Conservation (phyloP, 768 basidiomycete species). For the Lentinula lateritia region DNA sequence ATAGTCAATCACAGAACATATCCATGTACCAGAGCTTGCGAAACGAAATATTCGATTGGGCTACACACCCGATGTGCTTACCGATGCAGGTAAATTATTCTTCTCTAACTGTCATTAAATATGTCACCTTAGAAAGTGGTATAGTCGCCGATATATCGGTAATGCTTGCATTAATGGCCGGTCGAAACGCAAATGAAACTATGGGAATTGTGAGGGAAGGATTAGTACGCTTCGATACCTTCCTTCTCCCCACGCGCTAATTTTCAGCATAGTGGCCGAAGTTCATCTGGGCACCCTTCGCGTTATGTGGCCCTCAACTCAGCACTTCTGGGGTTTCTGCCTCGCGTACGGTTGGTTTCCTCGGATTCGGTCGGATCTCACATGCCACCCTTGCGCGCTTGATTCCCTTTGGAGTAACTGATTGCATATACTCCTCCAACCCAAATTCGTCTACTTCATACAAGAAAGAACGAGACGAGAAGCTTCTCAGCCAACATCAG, state of each 20-base stretch:
- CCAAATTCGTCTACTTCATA: slow-evolving; percentile 42
- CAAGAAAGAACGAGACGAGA: slow-evolving; percentile 34
- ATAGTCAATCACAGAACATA: slow-evolving; percentile 59
- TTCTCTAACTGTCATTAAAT: too few relatives aligned
- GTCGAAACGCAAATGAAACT: slow-evolving; percentile 68
- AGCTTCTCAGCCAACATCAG: slow-evolving; percentile 19
- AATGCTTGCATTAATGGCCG: slow-evolving; percentile 92
- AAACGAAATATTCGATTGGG: slow-evolving; percentile 68
- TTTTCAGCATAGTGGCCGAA: slow-evolving; percentile 61
- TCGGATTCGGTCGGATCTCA: slow-evolving; percentile 94
- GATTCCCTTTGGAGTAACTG: slow-evolving; percentile 74
- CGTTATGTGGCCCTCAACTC: slow-evolving; percentile 79
- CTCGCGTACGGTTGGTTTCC: slow-evolving; percentile 72
- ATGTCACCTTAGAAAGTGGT: background rate
- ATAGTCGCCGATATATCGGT: slow-evolving; percentile 85
- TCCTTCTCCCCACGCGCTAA: background rate
- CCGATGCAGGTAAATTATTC: slow-evolving; percentile 64
- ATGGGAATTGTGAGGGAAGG: slow-evolving; percentile 64
- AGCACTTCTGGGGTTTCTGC: slow-evolving; percentile 34
- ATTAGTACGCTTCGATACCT: slow-evolving; percentile 32
- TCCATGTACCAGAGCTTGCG: slow-evolving; percentile 56
- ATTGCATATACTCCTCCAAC: slow-evolving; percentile 63
- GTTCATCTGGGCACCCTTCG: slow-evolving; percentile 77
- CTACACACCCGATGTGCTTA: slow-evolving; percentile 91
- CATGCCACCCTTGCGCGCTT: slow-evolving; percentile 79